Evolutionary conservation across 768 basidiomycete species (phyloP).

Genomic region (Russula foetens): DNA sequence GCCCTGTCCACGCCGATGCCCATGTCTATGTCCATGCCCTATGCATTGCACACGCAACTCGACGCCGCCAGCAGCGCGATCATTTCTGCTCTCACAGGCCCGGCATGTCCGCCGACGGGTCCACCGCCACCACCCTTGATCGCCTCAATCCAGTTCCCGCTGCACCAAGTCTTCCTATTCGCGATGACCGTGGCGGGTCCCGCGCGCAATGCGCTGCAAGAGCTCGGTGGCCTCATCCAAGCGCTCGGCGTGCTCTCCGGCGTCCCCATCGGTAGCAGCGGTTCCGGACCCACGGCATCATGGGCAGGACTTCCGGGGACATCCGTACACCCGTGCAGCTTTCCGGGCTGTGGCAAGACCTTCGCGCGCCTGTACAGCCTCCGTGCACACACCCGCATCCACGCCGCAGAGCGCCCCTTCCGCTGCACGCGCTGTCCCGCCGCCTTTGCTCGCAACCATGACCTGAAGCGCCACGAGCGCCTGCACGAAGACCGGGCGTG

Average conservation of each 20-base stretch:
- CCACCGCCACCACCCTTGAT: conserved; percentile 48
- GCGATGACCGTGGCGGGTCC: conserved; percentile 52
- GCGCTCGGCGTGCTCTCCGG: conserved; percentile 75
- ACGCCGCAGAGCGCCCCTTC: conserved; percentile 57
- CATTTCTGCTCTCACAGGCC: conserved; percentile 36
- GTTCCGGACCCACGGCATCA: neutral
- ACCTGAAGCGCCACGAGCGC: conserved; percentile 68
- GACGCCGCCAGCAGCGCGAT: conserved; percentile 53
- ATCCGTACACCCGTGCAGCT: conserved; percentile 75
- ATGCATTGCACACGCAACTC: conserved; percentile 44
- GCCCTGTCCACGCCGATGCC: neutral
- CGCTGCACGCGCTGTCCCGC: conserved; percentile 59
- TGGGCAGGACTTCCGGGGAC: conserved; percentile 37
- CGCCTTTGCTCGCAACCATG: conserved; percentile 72
- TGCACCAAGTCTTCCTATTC: conserved; percentile 75
- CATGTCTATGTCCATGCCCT: conserved; percentile 25
- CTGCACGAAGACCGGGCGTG: conserved; percentile 67
- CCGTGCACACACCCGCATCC: conserved; percentile 62
- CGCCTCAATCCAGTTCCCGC: conserved; percentile 59
- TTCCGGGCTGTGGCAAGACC: conserved; percentile 53
- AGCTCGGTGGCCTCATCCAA: conserved; percentile 75
- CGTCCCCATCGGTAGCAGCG: conserved; percentile 46
- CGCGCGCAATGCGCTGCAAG: conserved; percentile 52
- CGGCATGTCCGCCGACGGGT: conserved; percentile 17
- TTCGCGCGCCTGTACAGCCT: conserved; percentile 65